These are phyloP conservation scores for Pestalotiopsis sp. DNA, from an alignment of 2,329 filamentous ascomycete genomes.

Conservation along the genomic window DNA sequence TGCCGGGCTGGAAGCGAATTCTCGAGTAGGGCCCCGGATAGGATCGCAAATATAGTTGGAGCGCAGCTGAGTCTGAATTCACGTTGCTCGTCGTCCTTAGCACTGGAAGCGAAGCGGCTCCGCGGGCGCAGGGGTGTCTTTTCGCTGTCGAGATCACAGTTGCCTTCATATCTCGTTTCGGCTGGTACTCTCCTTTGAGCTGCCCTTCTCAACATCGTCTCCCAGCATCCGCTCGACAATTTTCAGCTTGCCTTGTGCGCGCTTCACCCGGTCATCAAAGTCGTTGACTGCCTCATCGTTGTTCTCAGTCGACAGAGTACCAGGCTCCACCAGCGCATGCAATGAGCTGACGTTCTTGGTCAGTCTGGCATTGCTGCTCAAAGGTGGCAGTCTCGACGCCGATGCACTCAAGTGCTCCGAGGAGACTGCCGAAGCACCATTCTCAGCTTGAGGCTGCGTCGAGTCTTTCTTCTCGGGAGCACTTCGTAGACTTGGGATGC, in stretches of 20 bases:
- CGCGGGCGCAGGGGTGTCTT: neutral
- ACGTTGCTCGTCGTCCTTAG: neutral
- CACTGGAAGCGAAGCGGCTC: neutral
- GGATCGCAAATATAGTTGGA: neutral
- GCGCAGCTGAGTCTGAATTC: neutral
- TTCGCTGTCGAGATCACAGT: neutral
- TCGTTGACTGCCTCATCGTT: slow-evolving; percentile 88
- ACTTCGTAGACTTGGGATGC: slow-evolving; percentile 33
- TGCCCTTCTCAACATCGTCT: slow-evolving; percentile 21
- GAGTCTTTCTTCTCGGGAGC: neutral
- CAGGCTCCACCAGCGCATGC: slow-evolving; percentile 77
- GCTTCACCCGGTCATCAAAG: slow-evolving; percentile 82
- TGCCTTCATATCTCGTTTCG: slow-evolving; percentile 17
- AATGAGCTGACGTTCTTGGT: slow-evolving; percentile 77
- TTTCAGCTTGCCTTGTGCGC: slow-evolving; percentile 81
- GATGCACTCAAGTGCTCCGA: neutral
- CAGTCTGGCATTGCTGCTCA: slow-evolving; percentile 64
- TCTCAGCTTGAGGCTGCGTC: slow-evolving; percentile 17
- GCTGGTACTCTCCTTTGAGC: neutral
- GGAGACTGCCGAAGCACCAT: slow-evolving; percentile 3
- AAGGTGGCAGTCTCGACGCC: slow-evolving; percentile 40
- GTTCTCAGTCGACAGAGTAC: slow-evolving; percentile 78
- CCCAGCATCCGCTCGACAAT: slow-evolving; percentile 75
- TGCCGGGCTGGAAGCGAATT: neutral
- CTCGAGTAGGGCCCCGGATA: neutral